phyloP scores from a whole-genome alignment of 495 filamentous ascomycete species.

The Neurospora cerealis region DNA sequence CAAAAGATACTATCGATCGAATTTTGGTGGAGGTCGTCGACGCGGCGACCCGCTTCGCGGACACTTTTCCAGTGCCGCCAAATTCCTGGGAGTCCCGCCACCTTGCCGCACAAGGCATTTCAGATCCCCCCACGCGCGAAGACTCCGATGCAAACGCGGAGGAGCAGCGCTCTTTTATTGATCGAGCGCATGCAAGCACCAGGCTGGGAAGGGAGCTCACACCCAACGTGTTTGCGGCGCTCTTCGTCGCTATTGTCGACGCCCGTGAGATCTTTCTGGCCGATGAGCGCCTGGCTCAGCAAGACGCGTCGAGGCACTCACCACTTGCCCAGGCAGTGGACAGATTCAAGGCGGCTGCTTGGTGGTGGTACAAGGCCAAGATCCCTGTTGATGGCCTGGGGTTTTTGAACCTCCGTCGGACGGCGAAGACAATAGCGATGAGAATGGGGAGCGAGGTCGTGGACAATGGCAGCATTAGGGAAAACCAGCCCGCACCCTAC shows the following conservation, averaged over 20 bases:
- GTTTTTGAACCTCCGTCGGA: too few relatives aligned
- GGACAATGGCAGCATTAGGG: too few relatives aligned
- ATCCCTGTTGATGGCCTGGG: not conserved
- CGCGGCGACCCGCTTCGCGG: not conserved
- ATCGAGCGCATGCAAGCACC: not conserved
- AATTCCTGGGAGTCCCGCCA: not conserved
- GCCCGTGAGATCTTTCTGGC: not conserved
- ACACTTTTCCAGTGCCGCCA: not conserved
- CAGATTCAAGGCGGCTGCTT: not conserved
- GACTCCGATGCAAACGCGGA: not conserved
- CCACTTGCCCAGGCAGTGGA: not conserved
- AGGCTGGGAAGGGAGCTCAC: not conserved
- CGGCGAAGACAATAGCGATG: too few relatives aligned
- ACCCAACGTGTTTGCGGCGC: not conserved
- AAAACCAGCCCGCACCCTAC: too few relatives aligned
- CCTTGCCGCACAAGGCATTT: not conserved
- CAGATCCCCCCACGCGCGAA: not conserved
- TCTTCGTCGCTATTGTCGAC: not conserved
- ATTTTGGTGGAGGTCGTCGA: not conserved
- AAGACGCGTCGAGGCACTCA: not conserved
- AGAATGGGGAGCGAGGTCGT: too few relatives aligned
- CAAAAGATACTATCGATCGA: too few relatives aligned
- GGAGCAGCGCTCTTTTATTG: not conserved
- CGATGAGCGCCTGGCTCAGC: not conserved
- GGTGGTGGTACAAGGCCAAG: not conserved